Evolutionary conservation across 306 rosid species (phyloP).

Genomic region (Medicago ruthenica): DNA sequence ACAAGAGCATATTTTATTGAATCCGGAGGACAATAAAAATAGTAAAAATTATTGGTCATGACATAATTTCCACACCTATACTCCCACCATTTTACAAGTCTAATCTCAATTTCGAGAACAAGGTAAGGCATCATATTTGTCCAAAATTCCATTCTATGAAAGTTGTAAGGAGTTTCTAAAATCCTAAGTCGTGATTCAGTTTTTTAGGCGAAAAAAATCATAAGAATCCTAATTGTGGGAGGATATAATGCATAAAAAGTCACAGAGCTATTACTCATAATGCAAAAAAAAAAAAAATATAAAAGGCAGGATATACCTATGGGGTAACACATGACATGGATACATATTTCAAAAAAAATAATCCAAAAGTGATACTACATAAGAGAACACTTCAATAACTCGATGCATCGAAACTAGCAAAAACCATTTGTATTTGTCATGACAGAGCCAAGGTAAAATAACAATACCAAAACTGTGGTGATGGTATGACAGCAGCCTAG

Average conservation of each 20-base stretch:
- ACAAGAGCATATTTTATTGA: too few relatives aligned
- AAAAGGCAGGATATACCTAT: neutral
- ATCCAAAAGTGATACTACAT: neutral
- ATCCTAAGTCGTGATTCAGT: too few relatives aligned
- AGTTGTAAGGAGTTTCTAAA: too few relatives aligned
- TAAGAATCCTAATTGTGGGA: too few relatives aligned
- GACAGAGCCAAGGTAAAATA: neutral
- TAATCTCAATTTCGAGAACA: neutral
- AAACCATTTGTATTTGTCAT: neutral
- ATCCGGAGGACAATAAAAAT: too few relatives aligned
- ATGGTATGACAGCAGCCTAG: slow-evolving; percentile 12
- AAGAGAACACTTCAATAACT: neutral
- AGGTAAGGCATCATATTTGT: neutral
- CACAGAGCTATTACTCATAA: neutral
- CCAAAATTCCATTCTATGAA: neutral
- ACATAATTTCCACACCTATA: too few relatives aligned
- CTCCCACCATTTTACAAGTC: too few relatives aligned
- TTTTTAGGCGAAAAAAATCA: too few relatives aligned
- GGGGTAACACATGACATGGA: neutral
- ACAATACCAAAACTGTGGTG: slow-evolving; percentile 11
- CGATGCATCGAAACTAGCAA: neutral
- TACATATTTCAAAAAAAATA: neutral
- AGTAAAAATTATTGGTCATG: too few relatives aligned
- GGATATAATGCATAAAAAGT: too few relatives aligned
- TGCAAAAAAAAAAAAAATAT: neutral